Evolutionary conservation across 768 basidiomycete species (phyloP), one percentile per base, ranked within the genome.

Genomic region (Tricholoma sp.): DNA sequence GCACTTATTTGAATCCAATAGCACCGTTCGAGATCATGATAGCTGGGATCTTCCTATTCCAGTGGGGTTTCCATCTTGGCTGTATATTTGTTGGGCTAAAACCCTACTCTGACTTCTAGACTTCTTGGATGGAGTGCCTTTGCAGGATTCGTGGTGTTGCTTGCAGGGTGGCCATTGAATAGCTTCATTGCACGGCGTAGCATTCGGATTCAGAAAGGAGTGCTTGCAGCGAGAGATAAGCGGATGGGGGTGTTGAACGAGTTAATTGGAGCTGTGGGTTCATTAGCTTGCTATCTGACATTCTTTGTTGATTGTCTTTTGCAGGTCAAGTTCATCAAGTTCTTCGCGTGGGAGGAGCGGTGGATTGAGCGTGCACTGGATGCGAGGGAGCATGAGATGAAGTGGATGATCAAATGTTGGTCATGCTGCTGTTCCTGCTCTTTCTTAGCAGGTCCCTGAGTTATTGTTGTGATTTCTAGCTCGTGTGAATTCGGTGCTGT

Each of bases 241-340:
- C 77, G 91, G 11, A 91, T 92, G 82, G 82, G 77, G 1, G 83
- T 90, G 5, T 67, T 92, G 59, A 91, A 84, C 58, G 91, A 94
- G 67, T 71, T 93, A 18, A 86, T 93, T 58, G 80, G 81, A 20
- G 83, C 85, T 4, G 84, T 83, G 62, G 42, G 77, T 70, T 34
- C 20, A 18, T 34, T 48, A 41, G 53, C 31, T 24, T 45, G n/a
- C 24, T n/a, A 18, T 11, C 13, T 42, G 31, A 36, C 36, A 7
- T 10, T 5, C 11, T 33, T 28, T 57, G 20, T 47, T 53, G 15
- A 53, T 9, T 37, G 13, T 34, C 32, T 24, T 29, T 24, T 57
- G 4, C 45, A 83, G 81, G 72, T 86, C 55, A 88, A 88, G 68
- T 88, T 89, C 64, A 85, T 89, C 75, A 89, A 91, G 68, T 90